Percentiles rank a stretch among this genome's conserved stretches.
These are phyloP conservation scores for Thermomucor indicae-seudaticae DNA, from an alignment of 371 early-diverging fungal genomes.

Conservation along the genomic window DNA sequence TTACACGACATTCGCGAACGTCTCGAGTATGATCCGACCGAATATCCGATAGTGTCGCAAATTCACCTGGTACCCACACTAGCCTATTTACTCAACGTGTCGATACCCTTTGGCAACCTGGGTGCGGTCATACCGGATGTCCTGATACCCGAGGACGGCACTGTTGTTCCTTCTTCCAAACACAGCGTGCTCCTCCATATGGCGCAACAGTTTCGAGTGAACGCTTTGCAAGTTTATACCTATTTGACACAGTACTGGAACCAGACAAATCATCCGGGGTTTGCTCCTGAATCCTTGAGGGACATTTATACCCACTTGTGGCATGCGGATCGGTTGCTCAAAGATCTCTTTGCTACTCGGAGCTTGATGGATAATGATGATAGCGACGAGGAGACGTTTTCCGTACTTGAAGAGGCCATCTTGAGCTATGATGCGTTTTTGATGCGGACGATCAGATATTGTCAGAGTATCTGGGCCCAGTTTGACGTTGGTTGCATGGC, in stretches of 20 bases:
- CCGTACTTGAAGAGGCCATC: conserved; percentile 38
- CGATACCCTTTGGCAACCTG: conserved; percentile 83
- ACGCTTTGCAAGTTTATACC: conserved; percentile 74
- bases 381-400: too few relatives aligned
- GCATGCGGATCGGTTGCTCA: too few relatives aligned
- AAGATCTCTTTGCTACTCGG: too few relatives aligned
- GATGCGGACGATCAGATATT: conserved; percentile 61
- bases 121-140: conserved; percentile 81
- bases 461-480: conserved; percentile 87
- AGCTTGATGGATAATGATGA: too few relatives aligned
- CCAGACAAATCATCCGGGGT: conserved; percentile 28
- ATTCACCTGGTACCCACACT: conserved; percentile 85
- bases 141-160: conserved; percentile 16
- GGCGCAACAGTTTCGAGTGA: conserved; percentile 58
- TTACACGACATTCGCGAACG: conserved; percentile 10
- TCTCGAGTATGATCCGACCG: conserved; percentile 19
- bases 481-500: conserved; percentile 76
- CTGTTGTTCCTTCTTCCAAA: background rate
- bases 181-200: conserved; percentile 42
- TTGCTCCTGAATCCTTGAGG: conserved; percentile 14
- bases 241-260: conserved; percentile 59
- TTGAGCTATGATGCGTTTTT: conserved; percentile 60
- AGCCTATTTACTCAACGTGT: conserved; percentile 63
- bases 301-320: background rate
- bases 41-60: conserved; percentile 60